Evolutionary conservation across 345 rosid genomes (phyloP), one percentile per base, ranked within the genome.

Genomic region (Rhodamnia argentea): DNA sequence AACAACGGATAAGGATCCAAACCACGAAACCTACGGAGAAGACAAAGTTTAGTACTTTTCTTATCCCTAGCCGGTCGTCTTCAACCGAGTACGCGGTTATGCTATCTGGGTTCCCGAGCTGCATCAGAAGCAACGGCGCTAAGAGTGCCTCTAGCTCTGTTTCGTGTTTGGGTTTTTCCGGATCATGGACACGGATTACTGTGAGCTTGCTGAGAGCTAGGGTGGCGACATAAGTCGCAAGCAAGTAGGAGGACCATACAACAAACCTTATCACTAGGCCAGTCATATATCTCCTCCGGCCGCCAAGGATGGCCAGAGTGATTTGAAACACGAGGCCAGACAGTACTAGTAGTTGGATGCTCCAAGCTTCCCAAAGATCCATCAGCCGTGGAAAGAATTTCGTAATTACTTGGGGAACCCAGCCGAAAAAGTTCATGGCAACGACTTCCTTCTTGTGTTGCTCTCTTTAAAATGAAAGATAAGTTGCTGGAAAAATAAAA

Each of bases 131-230:
- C 52, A 88, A 32, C 2, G 90, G 90, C 22, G 90, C 90, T 85
- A 86, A 74, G 53, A 86, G 50, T 13, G 84, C 87, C 83, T 82
- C 56, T 40, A 86, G 55, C 84, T 86, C 84, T 26, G 75, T 57
- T 55, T 86, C 84, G 22, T 78, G 81, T 0, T 86, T n/a, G 0
- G 78, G 78, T n/a, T 86, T 58, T 58, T 62, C 64, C 4, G 82
- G 44, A 64, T 64, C 82, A 42, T 37, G 7, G 50, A 85, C 53
- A 51, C 22, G 57, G 78, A 86, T 52, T 27, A 75, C 87, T 1
- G 87, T 88, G 50, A 88, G 87, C 89, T 88, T 88, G 55, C 89
- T 86, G 22, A 88, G 84, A 10, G 89, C 86, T 27, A 88, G 53
- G 23, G 87, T 59, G 3, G 89, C 82, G 3, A 86, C 84, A 22